Evolutionary conservation across 2,329 filamentous ascomycete species (phyloP), one percentile per base, ranked within the genome.

Genomic region (Fusarium caatingaense): DNA sequence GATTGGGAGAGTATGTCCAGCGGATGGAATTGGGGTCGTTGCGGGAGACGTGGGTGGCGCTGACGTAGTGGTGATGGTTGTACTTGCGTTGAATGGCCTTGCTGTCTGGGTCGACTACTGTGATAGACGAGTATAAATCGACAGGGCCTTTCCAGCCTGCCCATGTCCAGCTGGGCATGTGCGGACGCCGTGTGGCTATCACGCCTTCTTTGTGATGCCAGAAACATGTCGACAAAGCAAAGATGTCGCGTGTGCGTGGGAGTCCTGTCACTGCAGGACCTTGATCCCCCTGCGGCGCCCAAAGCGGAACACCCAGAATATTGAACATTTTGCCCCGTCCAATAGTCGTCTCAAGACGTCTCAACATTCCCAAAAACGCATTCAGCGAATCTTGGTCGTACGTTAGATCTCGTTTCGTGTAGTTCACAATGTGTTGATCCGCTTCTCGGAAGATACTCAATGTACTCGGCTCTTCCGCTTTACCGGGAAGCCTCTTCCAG

Each of bases 121-220:
- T 68, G 25, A 80, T 75, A 13, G 77, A 78, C 8, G 78, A 80
- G 62, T 76, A 72, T 45, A 80, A 66, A 30, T 79, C 78, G 15
- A 80, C 78, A 8, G 76, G 68, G 16, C 78, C 78, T 20, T 74
- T 71, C 78, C 78, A 80, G 3, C 78, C 78, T 4, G 78, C 78
- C 78, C 78, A 80, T 3, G 78, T 78, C 78, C 78, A 80, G 61
- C 78, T 80, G 11, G 78, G 78, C 53, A 80, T 66, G 42, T 80
- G 78, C 0, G 65, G 60, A 2, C 78, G 72, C 44, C 78, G 58
- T n/a, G 56, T 71, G 2, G 74, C 75, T 46, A 72, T 66, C 12
- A 62, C 60, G 9, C 68, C 71, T 6, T 77, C 75, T 37, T 69
- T 72, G 50, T 80, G 78, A n/a, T 80, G 78, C 78, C 78, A 80